Base-by-base conservation (phyloP, 164 flowering plant genomes). In the Tinospora cordifolia region DNA sequence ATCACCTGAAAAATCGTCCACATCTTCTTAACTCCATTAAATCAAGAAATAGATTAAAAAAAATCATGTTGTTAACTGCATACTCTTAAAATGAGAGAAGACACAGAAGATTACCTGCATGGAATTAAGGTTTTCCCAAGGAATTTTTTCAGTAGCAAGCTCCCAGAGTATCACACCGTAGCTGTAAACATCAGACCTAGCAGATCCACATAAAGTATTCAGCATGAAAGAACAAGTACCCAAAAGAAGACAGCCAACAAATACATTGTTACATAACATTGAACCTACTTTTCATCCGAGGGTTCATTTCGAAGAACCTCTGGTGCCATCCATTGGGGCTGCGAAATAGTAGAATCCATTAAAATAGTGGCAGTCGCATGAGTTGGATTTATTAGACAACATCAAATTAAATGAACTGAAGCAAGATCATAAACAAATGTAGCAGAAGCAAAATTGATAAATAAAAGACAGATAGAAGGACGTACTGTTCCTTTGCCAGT, bases 251-350 rank as follows among this genome's bases (percentile, higher is more conserved):
- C 19, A 24, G 2, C 12, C 8, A 2, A 14, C 65, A 15, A 72
- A 57, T 27, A 9, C 27, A 62, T 2, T 36, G n/a, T 73, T 49
- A 59, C 51, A 24, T 57, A 59, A 30, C 7, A 15, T 47, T 15
- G 9, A 70, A 75, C 88, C 40, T 90, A 95, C 99, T 95, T 95
- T 80, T 95, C 98, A 82, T 95, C 97, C 36, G 99, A 81, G 41
- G 87, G 94, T 75, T 92, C 98, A 75, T 88, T 90, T 8, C 93
- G 97, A 63, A 95, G 97, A 84, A 92, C 93, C 81, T 92, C 99
- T 64, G 99, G 99, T 41, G 98, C 99, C 99, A 95, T 95, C 99
- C 99, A 95, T 83, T 95, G 99, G 54, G 99, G 97, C 99, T 95
- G 74, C 78, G 86, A 63, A 82, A 77, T 34, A 69, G 25, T 8